Conservation (phyloP, 805 yeast species). For the Teunomyces panamensis region DNA sequence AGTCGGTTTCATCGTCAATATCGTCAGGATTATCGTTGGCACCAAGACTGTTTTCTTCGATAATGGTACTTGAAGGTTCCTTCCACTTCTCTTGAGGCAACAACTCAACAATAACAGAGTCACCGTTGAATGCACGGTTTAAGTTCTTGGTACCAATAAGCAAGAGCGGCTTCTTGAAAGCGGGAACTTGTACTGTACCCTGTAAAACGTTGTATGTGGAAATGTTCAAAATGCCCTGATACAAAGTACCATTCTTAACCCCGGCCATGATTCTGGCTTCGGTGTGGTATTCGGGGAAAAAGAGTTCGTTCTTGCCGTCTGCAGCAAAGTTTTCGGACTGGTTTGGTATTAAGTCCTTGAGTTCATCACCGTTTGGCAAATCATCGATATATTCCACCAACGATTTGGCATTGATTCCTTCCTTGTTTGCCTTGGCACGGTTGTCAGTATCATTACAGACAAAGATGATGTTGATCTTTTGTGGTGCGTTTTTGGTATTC, state of each 20-base stretch:
- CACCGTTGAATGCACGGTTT: conserved; percentile 91
- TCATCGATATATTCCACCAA: conserved; percentile 68
- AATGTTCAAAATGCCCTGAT: conserved; percentile 78
- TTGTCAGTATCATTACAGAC: conserved; percentile 80
- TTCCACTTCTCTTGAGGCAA: conserved; percentile 87
- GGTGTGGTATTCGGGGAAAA: conserved; percentile 75
- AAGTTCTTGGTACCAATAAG: conserved; percentile 79
- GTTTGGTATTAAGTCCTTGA: conserved; percentile 75
- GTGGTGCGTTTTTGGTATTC: conserved; percentile 22
- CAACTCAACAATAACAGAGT: conserved; percentile 84
- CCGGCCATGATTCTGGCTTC: conserved; percentile 89
- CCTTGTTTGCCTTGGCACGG: conserved; percentile 50
- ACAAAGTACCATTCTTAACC: conserved; percentile 76
- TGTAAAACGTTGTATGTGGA: conserved; percentile 87
- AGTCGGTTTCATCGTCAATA: conserved; percentile 29
- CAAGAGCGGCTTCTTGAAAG: conserved; percentile 77
- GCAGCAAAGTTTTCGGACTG: conserved; percentile 35
- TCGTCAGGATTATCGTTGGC: conserved; percentile 57
- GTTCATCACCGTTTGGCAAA: conserved; percentile 68
- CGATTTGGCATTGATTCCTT: conserved; percentile 54
- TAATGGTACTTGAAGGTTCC: conserved; percentile 71
- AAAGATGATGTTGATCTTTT: conserved; percentile 48
- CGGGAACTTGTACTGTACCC: conserved; percentile 71
- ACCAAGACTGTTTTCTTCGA: conserved; percentile 70
- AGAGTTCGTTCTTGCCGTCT: conserved; percentile 44